These are phyloP conservation scores for Mycena floridula DNA, from an alignment of 768 basidiomycete species.

Conservation along the genomic window DNA sequence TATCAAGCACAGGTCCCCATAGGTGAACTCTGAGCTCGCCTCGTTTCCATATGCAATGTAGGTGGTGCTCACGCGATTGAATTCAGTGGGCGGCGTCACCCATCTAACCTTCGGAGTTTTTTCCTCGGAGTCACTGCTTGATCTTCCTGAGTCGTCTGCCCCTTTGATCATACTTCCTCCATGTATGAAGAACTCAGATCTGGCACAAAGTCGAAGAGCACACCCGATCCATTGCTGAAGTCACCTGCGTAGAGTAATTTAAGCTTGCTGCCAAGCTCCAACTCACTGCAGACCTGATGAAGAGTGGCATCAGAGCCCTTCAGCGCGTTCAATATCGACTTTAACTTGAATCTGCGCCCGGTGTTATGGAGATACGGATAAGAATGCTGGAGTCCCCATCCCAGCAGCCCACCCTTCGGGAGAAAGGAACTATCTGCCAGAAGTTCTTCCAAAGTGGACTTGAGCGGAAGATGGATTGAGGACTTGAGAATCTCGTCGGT, in stretches of 20 bases:
- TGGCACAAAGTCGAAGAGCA: neutral
- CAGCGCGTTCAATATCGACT: constrained; percentile 14
- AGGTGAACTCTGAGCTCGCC: neutral
- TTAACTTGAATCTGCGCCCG: too few relatives aligned
- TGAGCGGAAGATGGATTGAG: too few relatives aligned
- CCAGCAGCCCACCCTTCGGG: constrained; percentile 16
- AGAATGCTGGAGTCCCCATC: neutral
- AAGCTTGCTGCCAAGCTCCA: neutral
- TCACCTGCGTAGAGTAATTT: neutral
- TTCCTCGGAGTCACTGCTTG: neutral
- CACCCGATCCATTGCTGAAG: neutral
- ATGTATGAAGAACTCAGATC: neutral
- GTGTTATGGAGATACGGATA: neutral
- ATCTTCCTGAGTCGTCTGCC: neutral
- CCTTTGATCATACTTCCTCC: neutral
- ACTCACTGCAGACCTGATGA: neutral
- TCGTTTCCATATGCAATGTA: neutral
- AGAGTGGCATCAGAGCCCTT: neutral
- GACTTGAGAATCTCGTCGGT: too few relatives aligned
- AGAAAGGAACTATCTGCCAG: constrained; percentile 11
- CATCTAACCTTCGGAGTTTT: neutral
- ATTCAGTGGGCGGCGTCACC: neutral
- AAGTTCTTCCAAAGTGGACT: constrained; percentile 14
- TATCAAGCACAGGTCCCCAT: neutral
- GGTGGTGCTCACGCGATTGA: neutral